Evolutionary conservation across 441 rosid genomes (phyloP), one percentile per base, ranked within the genome.

Genomic region (Erysimum pusillum): DNA sequence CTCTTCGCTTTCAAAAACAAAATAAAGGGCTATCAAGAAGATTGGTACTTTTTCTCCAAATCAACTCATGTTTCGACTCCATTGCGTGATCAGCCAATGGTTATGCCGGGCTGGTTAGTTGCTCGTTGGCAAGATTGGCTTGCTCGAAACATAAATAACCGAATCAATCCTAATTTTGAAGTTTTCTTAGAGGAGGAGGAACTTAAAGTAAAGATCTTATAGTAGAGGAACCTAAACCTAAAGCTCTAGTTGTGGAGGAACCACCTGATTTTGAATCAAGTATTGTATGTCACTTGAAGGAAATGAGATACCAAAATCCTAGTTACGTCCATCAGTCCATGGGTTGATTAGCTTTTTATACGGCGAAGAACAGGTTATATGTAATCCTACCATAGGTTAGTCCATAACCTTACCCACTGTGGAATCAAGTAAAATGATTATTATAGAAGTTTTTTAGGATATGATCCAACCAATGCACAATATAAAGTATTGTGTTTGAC

Each of bases 11-110:
- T 22, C 49, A 20, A 22, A n/a, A 6, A 35, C 0, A 0, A 18
- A 61, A 0, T 11, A 57, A 57, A 32, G 11, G 28, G 8, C 39
- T 5, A 2, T 2, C 8, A 63, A 42, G 38, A 25, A 44, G 2
- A 28, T 42, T 42, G 67, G 53, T 28, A 0, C 52, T 63, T 63
- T 25, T 44, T 42, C 67, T 42, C 67, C 36, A 63, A 5, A 63
- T 4, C 53, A 38, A 18, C 31, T 8, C 46, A 7, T 17, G 41
- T 14, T n/a, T 56, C 36, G 1, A 35, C 25, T 57, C 63, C 63
- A 32, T 6, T 45, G 17, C 6, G 1, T 45, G 49, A 45, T 22
- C 25, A 22, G 18, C 49, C 17, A 45, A 17, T 6, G 49, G 44
- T 10, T 10, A 3, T 3, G 11, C 44, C 44, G 14, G 13, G 4